These are phyloP conservation scores for Termitomyces sp. DNA, from an alignment of 768 basidiomycete genomes.

Conservation along the genomic window DNA sequence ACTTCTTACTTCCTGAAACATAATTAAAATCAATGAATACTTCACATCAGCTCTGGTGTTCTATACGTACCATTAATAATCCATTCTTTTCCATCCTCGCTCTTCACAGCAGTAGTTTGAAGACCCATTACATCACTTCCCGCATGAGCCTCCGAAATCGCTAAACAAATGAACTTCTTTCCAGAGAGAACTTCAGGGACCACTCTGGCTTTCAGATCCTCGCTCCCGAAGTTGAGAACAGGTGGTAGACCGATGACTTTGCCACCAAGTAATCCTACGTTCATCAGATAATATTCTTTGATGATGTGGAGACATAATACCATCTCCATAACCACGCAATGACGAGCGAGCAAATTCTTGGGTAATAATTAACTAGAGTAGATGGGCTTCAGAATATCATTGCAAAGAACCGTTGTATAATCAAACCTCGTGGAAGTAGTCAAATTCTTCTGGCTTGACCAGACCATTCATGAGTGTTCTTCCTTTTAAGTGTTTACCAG, in stretches of 20 bases:
- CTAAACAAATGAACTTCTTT: constrained; percentile 81
- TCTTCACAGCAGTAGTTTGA: constrained; percentile 72
- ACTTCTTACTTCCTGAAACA: constrained; percentile 64
- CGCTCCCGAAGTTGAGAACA: constrained; percentile 81
- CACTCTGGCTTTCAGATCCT: constrained; percentile 50
- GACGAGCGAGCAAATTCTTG: constrained; percentile 72
- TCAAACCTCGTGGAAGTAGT: constrained; percentile 81
- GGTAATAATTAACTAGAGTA: constrained; percentile 64
- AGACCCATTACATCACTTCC: constrained; percentile 82
- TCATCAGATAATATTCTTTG: constrained; percentile 7
- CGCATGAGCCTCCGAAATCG: constrained; percentile 86
- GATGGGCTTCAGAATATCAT: not conserved
- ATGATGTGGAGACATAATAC: constrained; percentile 23
- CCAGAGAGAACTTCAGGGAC: constrained; percentile 66
- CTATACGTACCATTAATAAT: constrained; percentile 60
- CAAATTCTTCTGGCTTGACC: constrained; percentile 81
- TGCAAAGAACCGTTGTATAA: not conserved
- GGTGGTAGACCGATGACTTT: constrained; percentile 86
- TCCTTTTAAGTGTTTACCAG: constrained; percentile 88
- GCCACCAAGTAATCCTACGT: constrained; percentile 62
- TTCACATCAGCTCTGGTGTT: not conserved
- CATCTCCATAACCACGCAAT: constrained; percentile 81
- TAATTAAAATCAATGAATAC: not conserved
- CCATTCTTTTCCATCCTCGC: constrained; percentile 78
- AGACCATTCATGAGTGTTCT: constrained; percentile 74